Percentiles rank a stretch among this genome's conserved stretches.
Evolutionary conservation across 1,284 basidiomycete genomes (phyloP).

Genomic region (Rhodofomes roseus): DNA sequence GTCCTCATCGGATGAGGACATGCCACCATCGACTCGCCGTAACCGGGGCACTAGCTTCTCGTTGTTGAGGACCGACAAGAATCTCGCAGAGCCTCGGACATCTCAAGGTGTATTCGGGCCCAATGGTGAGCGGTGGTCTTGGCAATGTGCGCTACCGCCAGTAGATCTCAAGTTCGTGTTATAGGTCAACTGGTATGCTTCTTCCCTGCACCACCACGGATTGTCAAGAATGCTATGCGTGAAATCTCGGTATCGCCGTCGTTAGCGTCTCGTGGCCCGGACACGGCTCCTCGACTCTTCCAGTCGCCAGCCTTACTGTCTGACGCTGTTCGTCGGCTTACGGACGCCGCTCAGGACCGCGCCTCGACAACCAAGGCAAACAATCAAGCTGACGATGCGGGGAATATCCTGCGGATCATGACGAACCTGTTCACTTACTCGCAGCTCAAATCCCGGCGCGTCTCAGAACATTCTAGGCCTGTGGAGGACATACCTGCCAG

Average conservation of each 20-base stretch:
- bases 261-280: conserved; percentile 27
- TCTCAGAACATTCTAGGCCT: conserved; percentile 32
- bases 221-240: conserved; percentile 53
- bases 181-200: conserved; percentile 84
- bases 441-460: conserved; percentile 39
- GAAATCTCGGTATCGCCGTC: conserved; percentile 48
- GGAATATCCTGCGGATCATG: conserved; percentile 66
- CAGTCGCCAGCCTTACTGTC: conserved; percentile 63
- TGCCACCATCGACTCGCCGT: conserved; percentile 31
- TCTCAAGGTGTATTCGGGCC: conserved; percentile 85
- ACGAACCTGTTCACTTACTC: conserved; percentile 66
- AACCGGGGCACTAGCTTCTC: conserved; percentile 48
- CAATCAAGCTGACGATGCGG: conserved; percentile 41
- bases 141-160: no score
- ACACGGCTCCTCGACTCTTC: conserved; percentile 41
- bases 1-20: conserved; percentile 46
- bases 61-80: conserved; percentile 62
- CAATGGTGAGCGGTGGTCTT: conserved; percentile 57
- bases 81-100: conserved; percentile 74
- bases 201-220: conserved; percentile 73
- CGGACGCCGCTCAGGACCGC: conserved; percentile 54
- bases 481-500: conserved; percentile 30
- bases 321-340: conserved; percentile 64
- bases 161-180: no score
- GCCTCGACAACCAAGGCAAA: conserved; percentile 32